These are phyloP conservation scores for Penicillium verhagenii DNA, from an alignment of 495 filamentous ascomycete species.

Conservation along the genomic window DNA sequence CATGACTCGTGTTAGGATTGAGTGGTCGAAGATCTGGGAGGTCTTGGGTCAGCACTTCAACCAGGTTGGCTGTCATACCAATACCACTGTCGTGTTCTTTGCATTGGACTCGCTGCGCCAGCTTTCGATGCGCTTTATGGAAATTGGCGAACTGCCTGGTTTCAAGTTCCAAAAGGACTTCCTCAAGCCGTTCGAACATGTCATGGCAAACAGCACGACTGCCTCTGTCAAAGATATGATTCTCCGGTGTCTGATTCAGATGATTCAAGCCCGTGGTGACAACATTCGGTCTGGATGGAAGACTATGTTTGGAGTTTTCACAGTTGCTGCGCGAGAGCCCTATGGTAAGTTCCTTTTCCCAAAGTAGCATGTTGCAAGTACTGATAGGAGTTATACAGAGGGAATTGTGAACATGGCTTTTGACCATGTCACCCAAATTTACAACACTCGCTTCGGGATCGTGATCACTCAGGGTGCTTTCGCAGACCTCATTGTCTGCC, in stretches of 20 bases:
- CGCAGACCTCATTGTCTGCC: constrained; percentile 89
- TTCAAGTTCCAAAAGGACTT: constrained; percentile 99
- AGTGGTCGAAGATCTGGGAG: constrained; percentile 97
- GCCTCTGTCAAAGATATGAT: constrained; percentile 98
- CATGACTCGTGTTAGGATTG: constrained; percentile 96
- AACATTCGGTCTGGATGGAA: constrained; percentile 98
- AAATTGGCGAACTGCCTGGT: constrained; percentile 93
- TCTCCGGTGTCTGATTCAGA: constrained; percentile 93
- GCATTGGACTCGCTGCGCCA: constrained; percentile 93
- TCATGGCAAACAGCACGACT: constrained; percentile 87
- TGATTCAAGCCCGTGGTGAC: constrained; percentile 94
- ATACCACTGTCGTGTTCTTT: constrained; percentile 95
- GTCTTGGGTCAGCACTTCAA: constrained; percentile 98
- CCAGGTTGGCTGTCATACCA: constrained; percentile 91
- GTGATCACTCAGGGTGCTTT: constrained; percentile 97
- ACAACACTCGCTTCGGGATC: constrained; percentile 93
- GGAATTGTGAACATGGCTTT: constrained; percentile 94
- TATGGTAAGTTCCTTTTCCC: constrained; percentile 54
- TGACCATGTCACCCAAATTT: constrained; percentile 96
- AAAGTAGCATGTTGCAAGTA: neutral
- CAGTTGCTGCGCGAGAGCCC: constrained; percentile 87
- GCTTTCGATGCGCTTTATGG: constrained; percentile 97
- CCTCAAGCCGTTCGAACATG: constrained; percentile 95
- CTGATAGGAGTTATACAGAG: constrained; percentile 50
- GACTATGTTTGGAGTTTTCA: constrained; percentile 99